A percentile compares a stretch with the other conserved stretches of the same genome.
phyloP scores from a whole-genome alignment of 1,284 basidiomycete species.

The Moniliella sp. region DNA sequence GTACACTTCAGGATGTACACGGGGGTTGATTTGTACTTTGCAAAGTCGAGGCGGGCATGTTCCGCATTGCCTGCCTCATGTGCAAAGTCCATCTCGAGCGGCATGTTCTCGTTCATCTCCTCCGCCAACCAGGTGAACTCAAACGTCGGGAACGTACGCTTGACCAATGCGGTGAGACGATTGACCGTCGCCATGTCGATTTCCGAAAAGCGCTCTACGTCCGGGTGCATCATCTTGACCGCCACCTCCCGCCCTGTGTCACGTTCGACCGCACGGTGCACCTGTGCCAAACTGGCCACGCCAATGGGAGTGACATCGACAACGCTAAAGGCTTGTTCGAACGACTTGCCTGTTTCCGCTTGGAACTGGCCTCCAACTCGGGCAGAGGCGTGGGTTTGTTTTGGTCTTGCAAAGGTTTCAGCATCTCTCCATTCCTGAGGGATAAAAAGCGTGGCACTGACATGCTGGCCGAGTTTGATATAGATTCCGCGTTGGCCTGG shows the following conservation, averaged over 20 bases:
- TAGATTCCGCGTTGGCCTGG: slow-evolving; percentile 60
- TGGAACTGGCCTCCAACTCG: slow-evolving; percentile 28
- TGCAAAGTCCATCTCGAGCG: slow-evolving; percentile 78
- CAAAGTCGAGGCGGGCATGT: slow-evolving; percentile 53
- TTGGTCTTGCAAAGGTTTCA: slow-evolving; percentile 41
- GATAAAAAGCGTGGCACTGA: slow-evolving; percentile 48
- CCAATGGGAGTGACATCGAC: slow-evolving; percentile 80
- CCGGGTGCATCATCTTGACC: slow-evolving; percentile 90
- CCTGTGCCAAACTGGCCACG: slow-evolving; percentile 77
- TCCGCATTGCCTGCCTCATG: slow-evolving; percentile 72
- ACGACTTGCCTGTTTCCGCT: slow-evolving; percentile 24
- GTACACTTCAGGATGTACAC: slow-evolving; percentile 77
- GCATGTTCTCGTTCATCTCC: slow-evolving; percentile 45
- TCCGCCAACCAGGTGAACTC: slow-evolving; percentile 68
- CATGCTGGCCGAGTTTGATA: slow-evolving; percentile 50
- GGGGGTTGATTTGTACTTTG: slow-evolving; percentile 36
- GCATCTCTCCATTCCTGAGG: slow-evolving; percentile 53
- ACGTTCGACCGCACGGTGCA: slow-evolving; percentile 61
- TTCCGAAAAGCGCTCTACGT: slow-evolving; percentile 72
- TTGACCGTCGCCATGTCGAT: slow-evolving; percentile 51
- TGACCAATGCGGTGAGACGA: slow-evolving; percentile 51
- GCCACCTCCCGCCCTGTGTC: slow-evolving; percentile 58
- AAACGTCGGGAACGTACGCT: slow-evolving; percentile 57
- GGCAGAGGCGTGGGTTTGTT: slow-evolving; percentile 28
- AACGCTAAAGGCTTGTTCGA: slow-evolving; percentile 39